These are phyloP conservation scores for Delphinella strobiligena DNA, from an alignment of 2,329 filamentous ascomycete genomes.

Conservation along the genomic window DNA sequence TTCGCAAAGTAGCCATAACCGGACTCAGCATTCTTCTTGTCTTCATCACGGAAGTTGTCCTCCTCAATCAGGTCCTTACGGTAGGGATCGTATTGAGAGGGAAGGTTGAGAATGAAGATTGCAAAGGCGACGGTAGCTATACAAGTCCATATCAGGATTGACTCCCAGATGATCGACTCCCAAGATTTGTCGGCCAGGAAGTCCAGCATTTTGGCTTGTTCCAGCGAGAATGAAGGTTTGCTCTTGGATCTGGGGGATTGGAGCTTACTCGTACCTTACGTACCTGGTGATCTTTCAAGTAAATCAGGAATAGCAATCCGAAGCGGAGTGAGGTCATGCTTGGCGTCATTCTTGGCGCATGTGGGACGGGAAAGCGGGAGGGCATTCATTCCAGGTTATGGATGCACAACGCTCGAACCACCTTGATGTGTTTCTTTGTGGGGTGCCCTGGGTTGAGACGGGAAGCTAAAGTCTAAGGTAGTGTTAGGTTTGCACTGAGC, in stretches of 20 bases:
- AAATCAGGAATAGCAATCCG: too few relatives aligned
- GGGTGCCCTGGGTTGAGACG: too few relatives aligned
- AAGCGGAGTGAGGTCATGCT: background rate
- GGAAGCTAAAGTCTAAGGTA: too few relatives aligned
- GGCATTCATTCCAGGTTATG: too few relatives aligned
- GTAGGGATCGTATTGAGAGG: slow-evolving; percentile 38
- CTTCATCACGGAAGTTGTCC: slow-evolving; percentile 17
- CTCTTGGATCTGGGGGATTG: too few relatives aligned
- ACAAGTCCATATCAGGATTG: slow-evolving; percentile 29
- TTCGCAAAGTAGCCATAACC: slow-evolving; percentile 19
- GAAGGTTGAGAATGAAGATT: slow-evolving; percentile 39
- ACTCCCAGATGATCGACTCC: slow-evolving; percentile 17
- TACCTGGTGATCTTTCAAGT: too few relatives aligned
- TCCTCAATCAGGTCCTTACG: slow-evolving; percentile 15
- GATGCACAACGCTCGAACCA: too few relatives aligned
- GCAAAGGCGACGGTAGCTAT: slow-evolving; percentile 36
- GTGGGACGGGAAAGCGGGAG: too few relatives aligned
- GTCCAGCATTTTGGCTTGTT: too few relatives aligned
- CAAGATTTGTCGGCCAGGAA: slow-evolving; percentile 21
- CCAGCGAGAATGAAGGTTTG: too few relatives aligned
- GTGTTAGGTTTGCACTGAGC: background rate
- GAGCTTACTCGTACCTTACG: too few relatives aligned
- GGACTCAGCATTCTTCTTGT: slow-evolving; percentile 16
- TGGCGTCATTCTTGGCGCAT: background rate
- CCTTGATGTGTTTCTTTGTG: too few relatives aligned